These are phyloP conservation scores for Striga hermonthica DNA, from an alignment of 305 asterid species.

Conservation along the genomic window DNA sequence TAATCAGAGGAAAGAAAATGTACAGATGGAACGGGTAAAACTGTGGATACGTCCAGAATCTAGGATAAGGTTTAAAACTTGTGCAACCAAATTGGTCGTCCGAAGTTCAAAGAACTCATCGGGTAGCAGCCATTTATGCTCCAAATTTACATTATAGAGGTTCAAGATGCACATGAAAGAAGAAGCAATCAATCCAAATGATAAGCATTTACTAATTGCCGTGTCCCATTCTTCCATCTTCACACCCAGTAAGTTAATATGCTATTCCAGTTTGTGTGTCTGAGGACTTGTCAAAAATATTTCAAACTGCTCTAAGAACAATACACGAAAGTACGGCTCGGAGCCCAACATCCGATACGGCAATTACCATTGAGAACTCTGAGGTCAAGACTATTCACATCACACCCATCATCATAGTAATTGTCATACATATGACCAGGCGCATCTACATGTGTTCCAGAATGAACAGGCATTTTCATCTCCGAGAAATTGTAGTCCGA, in stretches of 20 bases:
- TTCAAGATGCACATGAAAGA: too few species aligned
- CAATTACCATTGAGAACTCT: constrained; percentile 60
- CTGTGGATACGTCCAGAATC: too few species aligned
- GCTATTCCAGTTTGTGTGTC: too few species aligned
- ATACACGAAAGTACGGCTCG: too few species aligned
- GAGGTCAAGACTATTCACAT: constrained; percentile 76
- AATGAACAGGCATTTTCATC: constrained; percentile 56
- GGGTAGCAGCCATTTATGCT: not conserved
- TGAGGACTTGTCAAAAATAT: too few species aligned
- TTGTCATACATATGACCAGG: constrained; percentile 72
- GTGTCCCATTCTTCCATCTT: too few species aligned
- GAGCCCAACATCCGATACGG: not conserved
- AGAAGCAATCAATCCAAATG: too few species aligned
- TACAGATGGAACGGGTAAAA: too few species aligned
- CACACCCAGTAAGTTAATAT: too few species aligned
- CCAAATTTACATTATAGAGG: not conserved
- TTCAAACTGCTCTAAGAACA: too few species aligned
- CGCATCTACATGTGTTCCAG: constrained; percentile 94
- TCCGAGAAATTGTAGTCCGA: constrained; percentile 75
- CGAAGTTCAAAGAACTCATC: constrained; percentile 1
- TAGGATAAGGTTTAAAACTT: too few species aligned
- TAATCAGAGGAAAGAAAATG: not conserved
- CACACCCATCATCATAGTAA: constrained; percentile 66
- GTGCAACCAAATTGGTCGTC: not conserved
- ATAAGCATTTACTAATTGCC: too few species aligned